These are phyloP conservation scores for Pyrenophora tritici-repentis DNA, from an alignment of 2,329 filamentous ascomycete genomes.

Conservation along the genomic window DNA sequence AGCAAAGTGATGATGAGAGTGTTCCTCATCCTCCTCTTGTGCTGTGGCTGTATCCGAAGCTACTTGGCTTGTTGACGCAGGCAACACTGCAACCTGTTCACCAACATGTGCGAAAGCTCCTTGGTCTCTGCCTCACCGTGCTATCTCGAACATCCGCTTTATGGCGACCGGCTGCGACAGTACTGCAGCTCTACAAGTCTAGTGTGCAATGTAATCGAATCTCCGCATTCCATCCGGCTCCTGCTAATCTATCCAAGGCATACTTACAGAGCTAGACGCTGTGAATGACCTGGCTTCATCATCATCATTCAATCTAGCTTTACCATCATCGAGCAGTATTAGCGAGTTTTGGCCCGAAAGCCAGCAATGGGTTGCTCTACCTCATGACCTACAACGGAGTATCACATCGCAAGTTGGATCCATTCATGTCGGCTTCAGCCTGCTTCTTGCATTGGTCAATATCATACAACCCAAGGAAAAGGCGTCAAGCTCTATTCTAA, in stretches of 20 bases:
- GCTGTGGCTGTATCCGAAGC: conserved; percentile 59
- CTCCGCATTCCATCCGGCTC: neutral
- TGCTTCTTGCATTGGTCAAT: conserved; percentile 28
- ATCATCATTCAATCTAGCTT: conserved; percentile 30
- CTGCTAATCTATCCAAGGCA: conserved; percentile 46
- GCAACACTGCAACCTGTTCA: conserved; percentile 50
- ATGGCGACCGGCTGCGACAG: conserved; percentile 42
- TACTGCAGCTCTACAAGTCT: conserved; percentile 48
- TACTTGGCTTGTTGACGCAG: conserved; percentile 55
- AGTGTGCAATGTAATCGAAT: conserved; percentile 48
- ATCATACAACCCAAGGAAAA: neutral
- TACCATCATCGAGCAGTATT: conserved; percentile 50
- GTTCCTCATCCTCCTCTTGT: conserved; percentile 53
- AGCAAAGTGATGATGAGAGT: conserved; percentile 40
- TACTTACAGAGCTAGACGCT: conserved; percentile 51
- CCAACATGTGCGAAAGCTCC: conserved; percentile 42
- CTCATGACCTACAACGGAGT: conserved; percentile 46
- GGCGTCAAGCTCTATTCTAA: conserved; percentile 7
- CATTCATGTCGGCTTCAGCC: conserved; percentile 32
- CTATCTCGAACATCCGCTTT: conserved; percentile 42
- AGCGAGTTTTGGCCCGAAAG: conserved; percentile 47
- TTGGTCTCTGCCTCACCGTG: conserved; percentile 46
- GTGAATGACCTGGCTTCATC: conserved; percentile 21
- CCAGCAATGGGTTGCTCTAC: conserved; percentile 49
- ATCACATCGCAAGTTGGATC: conserved; percentile 32